These are phyloP conservation scores for Ambrosiella cleistominuta DNA, from an alignment of 2,329 filamentous ascomycete species.

Conservation along the genomic window DNA sequence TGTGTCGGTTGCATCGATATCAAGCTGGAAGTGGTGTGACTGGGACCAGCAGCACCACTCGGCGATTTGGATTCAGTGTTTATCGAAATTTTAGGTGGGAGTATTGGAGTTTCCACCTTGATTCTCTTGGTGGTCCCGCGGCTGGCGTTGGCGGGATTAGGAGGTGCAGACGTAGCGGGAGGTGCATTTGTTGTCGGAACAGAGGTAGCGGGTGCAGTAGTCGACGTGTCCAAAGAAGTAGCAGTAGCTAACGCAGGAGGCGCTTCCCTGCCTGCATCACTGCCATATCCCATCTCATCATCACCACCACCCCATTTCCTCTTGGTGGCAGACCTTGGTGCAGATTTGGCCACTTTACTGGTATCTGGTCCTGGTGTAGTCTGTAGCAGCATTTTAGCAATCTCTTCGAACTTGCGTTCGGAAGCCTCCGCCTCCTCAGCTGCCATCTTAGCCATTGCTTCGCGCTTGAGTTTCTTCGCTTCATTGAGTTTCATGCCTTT, in stretches of 20 bases:
- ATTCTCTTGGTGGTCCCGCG: constrained; percentile 25
- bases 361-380: not conserved
- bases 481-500: constrained; percentile 64
- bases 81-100: constrained; percentile 24
- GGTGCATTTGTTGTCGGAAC: not conserved
- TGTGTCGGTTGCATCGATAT: not conserved
- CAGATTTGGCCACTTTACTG: not conserved
- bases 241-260: not conserved
- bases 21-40: not conserved
- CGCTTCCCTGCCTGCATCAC: not conserved
- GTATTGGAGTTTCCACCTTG: constrained; percentile 41
- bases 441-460: constrained; percentile 43
- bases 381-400: constrained; percentile 22
- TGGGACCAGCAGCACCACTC: constrained; percentile 1
- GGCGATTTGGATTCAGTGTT: constrained; percentile 16
- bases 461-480: constrained; percentile 55
- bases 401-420: constrained; percentile 33
- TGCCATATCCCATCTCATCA: constrained; percentile 9
- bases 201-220: not conserved
- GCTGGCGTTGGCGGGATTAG: constrained; percentile 20
- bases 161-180: constrained; percentile 3
- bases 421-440: constrained; percentile 45
- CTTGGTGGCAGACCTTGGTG: not conserved
- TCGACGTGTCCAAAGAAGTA: not conserved
- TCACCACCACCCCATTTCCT: constrained; percentile 4